Evolutionary conservation across 2,329 filamentous ascomycete species (phyloP).

Genomic region (Neonectria magnoliae): DNA sequence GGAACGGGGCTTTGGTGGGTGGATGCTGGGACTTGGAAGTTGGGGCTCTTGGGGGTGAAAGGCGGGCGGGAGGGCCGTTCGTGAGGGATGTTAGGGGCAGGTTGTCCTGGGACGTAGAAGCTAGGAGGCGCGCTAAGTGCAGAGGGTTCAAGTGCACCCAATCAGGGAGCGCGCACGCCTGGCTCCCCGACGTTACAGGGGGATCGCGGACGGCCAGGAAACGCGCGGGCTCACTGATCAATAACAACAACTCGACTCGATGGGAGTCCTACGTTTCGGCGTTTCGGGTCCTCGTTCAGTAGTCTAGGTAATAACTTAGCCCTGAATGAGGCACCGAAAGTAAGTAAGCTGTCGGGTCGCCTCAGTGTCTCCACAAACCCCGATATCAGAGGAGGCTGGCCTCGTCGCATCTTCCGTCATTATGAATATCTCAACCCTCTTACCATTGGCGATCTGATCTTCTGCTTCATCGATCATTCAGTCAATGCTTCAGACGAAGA

Average conservation of each 20-base stretch:
- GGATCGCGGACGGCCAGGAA: slow-evolving; percentile 42
- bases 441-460: not conserved
- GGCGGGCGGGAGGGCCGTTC: slow-evolving; percentile 38
- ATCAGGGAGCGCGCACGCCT: slow-evolving; percentile 29
- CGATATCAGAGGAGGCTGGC: not conserved
- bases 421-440: not conserved
- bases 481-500: not conserved
- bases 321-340: not conserved
- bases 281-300: not conserved
- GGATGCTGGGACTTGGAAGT: slow-evolving; percentile 8
- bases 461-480: not conserved
- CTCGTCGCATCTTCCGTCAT: not conserved
- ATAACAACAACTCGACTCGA: slow-evolving; percentile 38
- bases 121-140: slow-evolving; percentile 38
- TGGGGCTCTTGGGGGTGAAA: slow-evolving; percentile 33
- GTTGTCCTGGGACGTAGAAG: slow-evolving; percentile 38
- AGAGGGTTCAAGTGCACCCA: slow-evolving; percentile 24
- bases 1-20: slow-evolving; percentile 23
- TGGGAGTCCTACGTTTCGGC: not conserved
- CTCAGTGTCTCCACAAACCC: not conserved
- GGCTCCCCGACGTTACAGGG: slow-evolving; percentile 32
- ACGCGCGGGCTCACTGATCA: slow-evolving; percentile 39
- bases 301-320: too few species aligned
- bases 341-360: slow-evolving; percentile 14
- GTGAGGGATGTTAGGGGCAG: slow-evolving; percentile 43